A percentile compares a stretch with the other conserved stretches of the same genome.
Conservation (phyloP, 805 yeast species). For the Candida verbasci region DNA sequence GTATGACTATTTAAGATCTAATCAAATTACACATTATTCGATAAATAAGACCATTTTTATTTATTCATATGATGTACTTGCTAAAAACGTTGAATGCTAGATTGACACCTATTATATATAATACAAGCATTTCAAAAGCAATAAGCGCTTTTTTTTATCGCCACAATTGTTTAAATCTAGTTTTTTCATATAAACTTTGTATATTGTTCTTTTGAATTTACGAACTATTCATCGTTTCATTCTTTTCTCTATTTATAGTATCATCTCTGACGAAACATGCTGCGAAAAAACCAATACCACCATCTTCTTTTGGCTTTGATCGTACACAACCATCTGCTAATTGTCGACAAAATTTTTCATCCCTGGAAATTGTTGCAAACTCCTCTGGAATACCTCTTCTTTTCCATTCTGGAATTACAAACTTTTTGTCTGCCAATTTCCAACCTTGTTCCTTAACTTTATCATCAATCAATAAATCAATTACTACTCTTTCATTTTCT, state of each 20-base stretch:
- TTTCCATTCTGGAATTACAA: conserved; percentile 82
- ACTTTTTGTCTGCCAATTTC: conserved; percentile 54
- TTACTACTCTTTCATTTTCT: conserved; percentile 91
- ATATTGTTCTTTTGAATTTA: too few species aligned
- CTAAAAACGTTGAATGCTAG: too few species aligned
- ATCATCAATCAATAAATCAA: conserved; percentile 64
- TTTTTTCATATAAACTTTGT: too few species aligned
- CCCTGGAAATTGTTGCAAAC: conserved; percentile 47
- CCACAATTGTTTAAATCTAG: too few species aligned
- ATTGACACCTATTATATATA: too few species aligned
- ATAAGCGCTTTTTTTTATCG: too few species aligned
- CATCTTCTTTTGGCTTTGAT: conserved; percentile 81
- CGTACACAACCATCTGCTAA: conserved; percentile 86
- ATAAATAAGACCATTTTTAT: too few species aligned
- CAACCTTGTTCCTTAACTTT: conserved; percentile 69
- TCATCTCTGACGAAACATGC: conserved; percentile 65
- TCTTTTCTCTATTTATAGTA: neutral
- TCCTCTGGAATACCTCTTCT: conserved; percentile 77
- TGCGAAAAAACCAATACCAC: conserved; percentile 99
- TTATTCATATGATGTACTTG: too few species aligned
- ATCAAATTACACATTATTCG: too few species aligned
- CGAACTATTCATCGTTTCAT: too few species aligned
- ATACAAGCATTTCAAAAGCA: too few species aligned
- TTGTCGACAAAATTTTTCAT: conserved; percentile 31
- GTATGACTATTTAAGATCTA: too few species aligned